These are phyloP conservation scores for Cyberlindnera xylosilytica DNA, from an alignment of 805 yeast species.

Conservation along the genomic window DNA sequence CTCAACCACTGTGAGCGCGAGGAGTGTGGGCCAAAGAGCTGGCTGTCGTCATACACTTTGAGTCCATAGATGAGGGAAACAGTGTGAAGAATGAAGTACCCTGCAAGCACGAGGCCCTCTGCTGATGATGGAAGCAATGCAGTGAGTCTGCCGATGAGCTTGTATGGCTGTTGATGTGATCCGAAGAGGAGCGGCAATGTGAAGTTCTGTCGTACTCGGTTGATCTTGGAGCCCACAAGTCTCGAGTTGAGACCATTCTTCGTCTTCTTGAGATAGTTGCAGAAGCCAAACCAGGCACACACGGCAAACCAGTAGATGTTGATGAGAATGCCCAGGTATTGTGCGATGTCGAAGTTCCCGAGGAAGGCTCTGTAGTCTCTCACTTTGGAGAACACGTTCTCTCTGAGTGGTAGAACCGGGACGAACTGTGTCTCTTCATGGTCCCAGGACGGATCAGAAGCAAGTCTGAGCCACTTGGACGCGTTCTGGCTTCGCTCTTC, in stretches of 20 bases:
- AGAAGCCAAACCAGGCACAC: conserved; percentile 19
- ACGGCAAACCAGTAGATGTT: conserved; percentile 21
- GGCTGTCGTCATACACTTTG: conserved; percentile 16
- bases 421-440: conserved; percentile 10
- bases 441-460: conserved; percentile 10
- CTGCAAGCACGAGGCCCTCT: conserved; percentile 29
- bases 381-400: conserved; percentile 11
- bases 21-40: conserved; percentile 19
- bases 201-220: conserved; percentile 16
- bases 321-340: conserved; percentile 20
- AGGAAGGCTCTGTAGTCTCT: conserved; percentile 26
- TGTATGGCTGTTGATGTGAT: conserved; percentile 23
- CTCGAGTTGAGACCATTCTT: conserved; percentile 14
- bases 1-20: conserved; percentile 7
- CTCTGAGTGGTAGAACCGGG: conserved; percentile 17
- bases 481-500: conserved; percentile 13
- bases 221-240: conserved; percentile 14
- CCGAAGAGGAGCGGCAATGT: conserved; percentile 20
- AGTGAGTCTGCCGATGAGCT: conserved; percentile 9
- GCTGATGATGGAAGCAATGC: conserved; percentile 22
- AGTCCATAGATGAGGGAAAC: conserved; percentile 10
- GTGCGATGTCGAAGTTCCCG: conserved; percentile 25
- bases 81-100: conserved; percentile 28
- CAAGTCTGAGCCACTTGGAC: conserved; percentile 5
- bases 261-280: conserved; percentile 17